phyloP scores from a whole-genome alignment of 345 rosid species.

The Nasturtium officinale region DNA sequence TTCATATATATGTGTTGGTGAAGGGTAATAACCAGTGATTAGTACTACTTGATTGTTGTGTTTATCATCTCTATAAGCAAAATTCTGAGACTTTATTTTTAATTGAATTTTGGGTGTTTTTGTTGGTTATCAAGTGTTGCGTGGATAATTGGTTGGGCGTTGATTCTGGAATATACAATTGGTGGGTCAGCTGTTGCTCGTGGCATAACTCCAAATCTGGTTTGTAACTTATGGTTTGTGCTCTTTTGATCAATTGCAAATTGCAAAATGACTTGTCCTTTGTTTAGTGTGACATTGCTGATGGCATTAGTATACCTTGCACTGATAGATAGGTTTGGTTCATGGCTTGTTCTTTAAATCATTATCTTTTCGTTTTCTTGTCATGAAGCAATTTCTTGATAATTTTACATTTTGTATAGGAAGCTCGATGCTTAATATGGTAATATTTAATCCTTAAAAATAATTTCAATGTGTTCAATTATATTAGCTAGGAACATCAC shows the following conservation, averaged over 20 bases:
- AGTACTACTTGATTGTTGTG: not conserved
- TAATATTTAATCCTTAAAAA: not conserved
- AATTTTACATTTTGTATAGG: not conserved
- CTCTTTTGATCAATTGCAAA: not conserved
- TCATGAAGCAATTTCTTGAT: not conserved
- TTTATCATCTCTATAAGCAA: not conserved
- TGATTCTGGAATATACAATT: conserved; percentile 89
- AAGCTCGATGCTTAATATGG: not conserved
- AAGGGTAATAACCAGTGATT: conserved; percentile 60
- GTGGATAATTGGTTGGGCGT: conserved; percentile 96
- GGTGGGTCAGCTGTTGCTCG: conserved; percentile 97
- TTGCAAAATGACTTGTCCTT: not conserved
- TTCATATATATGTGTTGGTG: conserved; percentile 94
- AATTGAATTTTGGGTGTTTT: not conserved
- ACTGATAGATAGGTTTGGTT: not conserved
- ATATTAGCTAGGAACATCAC: not conserved
- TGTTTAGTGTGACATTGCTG: conserved; percentile 12
- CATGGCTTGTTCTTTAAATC: not conserved
- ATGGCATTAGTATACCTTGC: not conserved
- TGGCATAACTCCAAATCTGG: conserved; percentile 92
- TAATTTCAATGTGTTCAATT: not conserved
- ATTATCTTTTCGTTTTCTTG: not conserved
- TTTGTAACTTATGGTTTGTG: conserved; percentile 28
- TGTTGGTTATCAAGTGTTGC: conserved; percentile 59
- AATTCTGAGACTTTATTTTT: not conserved